phyloP scores from a whole-genome alignment of 2,329 filamentous ascomycete genomes.

The Rhynchosporium graminicola region DNA sequence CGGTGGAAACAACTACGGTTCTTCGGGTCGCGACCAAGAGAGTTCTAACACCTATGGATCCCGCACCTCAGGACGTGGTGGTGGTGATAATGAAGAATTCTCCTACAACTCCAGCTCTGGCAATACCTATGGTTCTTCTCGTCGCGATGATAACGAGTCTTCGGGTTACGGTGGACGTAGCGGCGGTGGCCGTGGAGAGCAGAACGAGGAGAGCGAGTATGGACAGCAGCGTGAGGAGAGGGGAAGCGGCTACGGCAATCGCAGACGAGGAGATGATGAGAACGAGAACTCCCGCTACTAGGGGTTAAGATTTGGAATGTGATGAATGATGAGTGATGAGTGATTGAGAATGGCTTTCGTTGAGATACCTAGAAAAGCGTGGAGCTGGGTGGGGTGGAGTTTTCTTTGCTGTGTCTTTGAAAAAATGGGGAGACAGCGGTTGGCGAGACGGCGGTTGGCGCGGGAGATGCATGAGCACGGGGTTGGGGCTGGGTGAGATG shows the following conservation, averaged over 20 bases:
- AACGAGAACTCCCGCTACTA: conserved; percentile 15
- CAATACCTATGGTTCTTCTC: not conserved
- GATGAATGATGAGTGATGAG: no score
- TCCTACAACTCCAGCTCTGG: conserved; percentile 2
- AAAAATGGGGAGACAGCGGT: not conserved
- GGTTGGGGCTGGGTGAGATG: no score
- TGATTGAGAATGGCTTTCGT: not conserved
- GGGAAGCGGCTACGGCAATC: conserved; percentile 2
- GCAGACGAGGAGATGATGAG: conserved; percentile 12
- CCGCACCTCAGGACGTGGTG: conserved; percentile 1
- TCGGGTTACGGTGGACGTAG: conserved; percentile 3
- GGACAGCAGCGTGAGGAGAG: conserved; percentile 7
- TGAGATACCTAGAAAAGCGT: conserved; percentile 13
- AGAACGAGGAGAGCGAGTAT: conserved; percentile 12
- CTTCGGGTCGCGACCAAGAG: conserved; percentile 3
- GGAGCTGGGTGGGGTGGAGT: conserved; percentile 9
- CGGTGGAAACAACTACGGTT: conserved; percentile 6
- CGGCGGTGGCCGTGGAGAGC: not conserved
- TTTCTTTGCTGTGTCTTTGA: conserved; percentile 6
- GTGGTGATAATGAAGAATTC: not conserved
- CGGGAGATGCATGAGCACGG: no score
- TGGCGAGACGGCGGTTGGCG: not conserved
- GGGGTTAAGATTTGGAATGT: not conserved
- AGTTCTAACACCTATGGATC: conserved; percentile 1
- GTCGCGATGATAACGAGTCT: conserved; percentile 12